Percentiles rank a stretch among this genome's conserved stretches.
phyloP scores from a whole-genome alignment of 331 rosid genomes.

The Rosa hybrid region DNA sequence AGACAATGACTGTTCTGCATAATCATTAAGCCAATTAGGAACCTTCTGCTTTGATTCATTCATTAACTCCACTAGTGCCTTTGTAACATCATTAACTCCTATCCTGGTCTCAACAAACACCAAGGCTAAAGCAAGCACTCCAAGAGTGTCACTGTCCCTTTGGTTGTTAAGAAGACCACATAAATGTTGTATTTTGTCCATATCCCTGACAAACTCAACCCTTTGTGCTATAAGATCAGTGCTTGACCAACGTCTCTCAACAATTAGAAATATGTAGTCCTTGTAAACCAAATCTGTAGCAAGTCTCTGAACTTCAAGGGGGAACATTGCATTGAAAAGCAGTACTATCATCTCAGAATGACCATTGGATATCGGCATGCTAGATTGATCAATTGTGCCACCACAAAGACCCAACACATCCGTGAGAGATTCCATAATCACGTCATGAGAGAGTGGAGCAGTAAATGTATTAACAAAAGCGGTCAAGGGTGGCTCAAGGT shows the following conservation, averaged over 20 bases:
- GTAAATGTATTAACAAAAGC: too few species aligned
- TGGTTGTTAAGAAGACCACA: slow-evolving; percentile 30
- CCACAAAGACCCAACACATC: too few species aligned
- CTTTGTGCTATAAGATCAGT: slow-evolving; percentile 38
- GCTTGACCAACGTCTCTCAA: slow-evolving; percentile 46
- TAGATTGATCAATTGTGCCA: too few species aligned
- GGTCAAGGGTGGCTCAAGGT: too few species aligned
- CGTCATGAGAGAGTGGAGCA: too few species aligned
- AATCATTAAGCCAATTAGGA: slow-evolving; percentile 52
- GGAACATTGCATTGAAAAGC: too few species aligned
- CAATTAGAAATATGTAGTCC: slow-evolving; percentile 43
- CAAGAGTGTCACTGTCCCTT: neutral
- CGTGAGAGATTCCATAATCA: too few species aligned
- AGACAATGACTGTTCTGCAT: slow-evolving; percentile 30
- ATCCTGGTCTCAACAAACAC: too few species aligned
- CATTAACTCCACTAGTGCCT: slow-evolving; percentile 40
- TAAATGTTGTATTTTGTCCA: slow-evolving; percentile 30
- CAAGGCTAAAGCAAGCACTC: too few species aligned
- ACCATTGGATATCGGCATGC: too few species aligned
- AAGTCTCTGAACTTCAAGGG: slow-evolving; percentile 19
- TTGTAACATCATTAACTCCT: slow-evolving; percentile 5
- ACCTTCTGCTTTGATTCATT: slow-evolving; percentile 40
- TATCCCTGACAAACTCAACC: slow-evolving; percentile 28
- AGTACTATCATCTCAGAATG: too few species aligned
- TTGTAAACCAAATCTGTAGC: slow-evolving; percentile 37